Evolutionary conservation across 1,284 basidiomycete species (phyloP), one percentile per base, ranked within the genome.

Genomic region (Apiotrichum porosum): DNA sequence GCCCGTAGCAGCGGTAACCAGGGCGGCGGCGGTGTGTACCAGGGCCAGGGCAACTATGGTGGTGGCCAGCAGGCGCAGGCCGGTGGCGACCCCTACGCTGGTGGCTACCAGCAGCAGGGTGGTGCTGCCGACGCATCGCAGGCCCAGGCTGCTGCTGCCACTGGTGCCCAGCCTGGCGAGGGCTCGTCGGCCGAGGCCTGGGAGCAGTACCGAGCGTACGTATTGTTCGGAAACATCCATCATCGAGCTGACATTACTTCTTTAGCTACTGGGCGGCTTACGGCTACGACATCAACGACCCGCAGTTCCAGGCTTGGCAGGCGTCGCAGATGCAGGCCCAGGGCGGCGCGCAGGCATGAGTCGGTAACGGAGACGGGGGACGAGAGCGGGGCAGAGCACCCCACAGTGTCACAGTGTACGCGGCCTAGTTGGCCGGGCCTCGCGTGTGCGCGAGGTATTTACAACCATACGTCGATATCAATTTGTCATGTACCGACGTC

Each of bases 241-340:
- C n/a, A n/a, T n/a, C n/a, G n/a, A n/a, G n/a, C n/a, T n/a, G n/a
- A n/a, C n/a, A n/a, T n/a, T n/a, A n/a, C n/a, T n/a, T n/a, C n/a
- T n/a, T n/a, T n/a, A n/a, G n/a, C n/a, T n/a, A n/a, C n/a, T 76
- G 74, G 74, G 85, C 88, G 50, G 83, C 85, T 14, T 89, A 88
- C 66, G 89, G 89, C 9, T 92, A 91, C 71, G 88, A 92, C 63
- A 85, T 91, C 57, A 88, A 88, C 44, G 73, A 74, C 51, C 69
- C 71, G 17, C 69, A 72, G 42, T 74, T 72, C 69, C 63, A 71
- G 61, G 65, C 66, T n/a, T 72, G 70, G 70, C 68, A 70, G 50
- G 62, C 65, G 23, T 47, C 57, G 13, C 70, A 71, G 45, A 65
- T 38, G 63, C 54, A 63, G 38, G 26, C n/a, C n/a, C n/a, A n/a